Base-by-base conservation (phyloP, 345 rosid genomes). In the Eucalyptus erythrocorys region DNA sequence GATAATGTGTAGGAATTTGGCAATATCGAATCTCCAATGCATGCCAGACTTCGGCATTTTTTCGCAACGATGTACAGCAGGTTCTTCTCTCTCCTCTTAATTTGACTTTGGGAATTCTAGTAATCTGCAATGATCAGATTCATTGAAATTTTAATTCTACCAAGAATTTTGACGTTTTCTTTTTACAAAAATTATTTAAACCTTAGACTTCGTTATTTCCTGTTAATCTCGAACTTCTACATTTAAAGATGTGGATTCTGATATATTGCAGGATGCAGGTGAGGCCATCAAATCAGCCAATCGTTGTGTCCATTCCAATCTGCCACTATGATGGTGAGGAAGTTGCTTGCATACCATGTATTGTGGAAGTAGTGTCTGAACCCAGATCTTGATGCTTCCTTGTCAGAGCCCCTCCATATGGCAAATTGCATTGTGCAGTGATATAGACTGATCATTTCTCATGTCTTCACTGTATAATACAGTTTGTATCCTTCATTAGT, bases 311-410 rank as follows among this genome's bases (percentile, higher is more conserved):
- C 87, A 92, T 97, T 90, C 99, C 99, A 53, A 89, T 96, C 86
- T 96, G 98, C 91, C 99, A 97, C 93, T 95, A 95, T 90, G 99
- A 96, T 90, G 99, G 99, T 97, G 90, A 91, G 96, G 55, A 37
- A 71, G 30, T 40, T 76, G 84, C 30, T 40, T 21, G 47, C 84
- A 11, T 76, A 40, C 16, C 45, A 4, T 40, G 47, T 40, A 40
- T 40, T 1, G 1, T 76, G 84, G 84, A 37, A 37, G 84, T 27
- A 81, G 50, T 49, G 85, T 87, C 87, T 21, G 80, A 85, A 87
- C 32, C 80, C 86, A 15, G 76, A 57, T 84, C 86, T 88, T 30
- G 64, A 86, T 14, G 61, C 61, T 50, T 34, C 40, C 45, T 22
- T 40, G 30, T 76, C 47, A 40, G 47, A 40, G 47, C 82, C 45